Conservation (phyloP, 495 filamentous ascomycete species). For the Schizothecium vesticola region DNA sequence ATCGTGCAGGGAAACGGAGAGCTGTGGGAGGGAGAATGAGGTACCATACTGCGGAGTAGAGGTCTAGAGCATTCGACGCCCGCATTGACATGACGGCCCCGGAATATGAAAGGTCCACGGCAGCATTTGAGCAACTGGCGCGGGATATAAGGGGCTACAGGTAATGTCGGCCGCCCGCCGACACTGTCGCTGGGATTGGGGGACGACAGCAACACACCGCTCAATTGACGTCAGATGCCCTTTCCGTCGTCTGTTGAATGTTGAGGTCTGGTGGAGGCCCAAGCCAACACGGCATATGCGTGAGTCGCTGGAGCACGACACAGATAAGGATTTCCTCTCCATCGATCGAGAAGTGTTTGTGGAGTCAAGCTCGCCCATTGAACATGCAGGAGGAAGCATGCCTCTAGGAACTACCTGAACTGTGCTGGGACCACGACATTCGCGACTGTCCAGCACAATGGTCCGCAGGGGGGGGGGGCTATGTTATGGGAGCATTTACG, state of each 20-base stretch:
- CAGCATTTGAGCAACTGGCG: neutral
- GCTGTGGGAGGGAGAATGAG: neutral
- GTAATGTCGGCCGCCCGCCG: neutral
- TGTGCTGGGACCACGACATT: too few species aligned
- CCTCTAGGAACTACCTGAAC: too few species aligned
- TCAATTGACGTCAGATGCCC: neutral
- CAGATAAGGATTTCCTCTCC: neutral
- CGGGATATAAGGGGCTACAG: neutral
- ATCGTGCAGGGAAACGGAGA: slow-evolving; percentile 6
- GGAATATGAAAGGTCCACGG: too few species aligned
- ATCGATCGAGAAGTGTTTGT: neutral
- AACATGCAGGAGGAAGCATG: too few species aligned
- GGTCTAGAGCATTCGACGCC: slow-evolving; percentile 2
- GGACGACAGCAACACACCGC: neutral
- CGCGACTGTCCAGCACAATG: too few species aligned
- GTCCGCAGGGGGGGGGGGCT: too few species aligned
- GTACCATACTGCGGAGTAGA: neutral
- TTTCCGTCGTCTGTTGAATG: neutral
- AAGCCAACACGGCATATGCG: neutral
- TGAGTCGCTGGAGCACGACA: neutral
- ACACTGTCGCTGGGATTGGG: neutral
- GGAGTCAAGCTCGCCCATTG: too few species aligned
- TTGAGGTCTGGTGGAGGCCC: neutral
- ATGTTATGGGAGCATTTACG: too few species aligned
- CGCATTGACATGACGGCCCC: neutral